A percentile compares a stretch with the other conserved stretches of the same genome.
Conservation (phyloP, 2,329 filamentous ascomycete species). For the Colletotrichum brevisporum region DNA sequence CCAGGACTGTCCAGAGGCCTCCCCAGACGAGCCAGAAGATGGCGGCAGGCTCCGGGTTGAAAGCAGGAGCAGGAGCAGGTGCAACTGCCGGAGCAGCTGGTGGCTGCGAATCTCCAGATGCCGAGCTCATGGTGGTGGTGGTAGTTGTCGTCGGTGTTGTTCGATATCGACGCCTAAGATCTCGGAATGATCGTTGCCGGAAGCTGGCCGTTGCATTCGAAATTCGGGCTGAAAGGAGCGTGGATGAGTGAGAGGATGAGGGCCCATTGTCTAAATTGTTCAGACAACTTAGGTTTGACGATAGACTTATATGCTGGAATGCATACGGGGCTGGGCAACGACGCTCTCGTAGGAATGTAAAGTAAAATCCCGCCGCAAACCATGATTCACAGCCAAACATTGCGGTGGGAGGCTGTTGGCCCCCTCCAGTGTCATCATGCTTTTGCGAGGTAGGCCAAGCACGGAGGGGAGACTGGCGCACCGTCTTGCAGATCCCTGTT, state of each 20-base stretch:
- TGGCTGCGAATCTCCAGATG: not conserved
- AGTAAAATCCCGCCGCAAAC: constrained; percentile 3
- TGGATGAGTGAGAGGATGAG: not conserved
- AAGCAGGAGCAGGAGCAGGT: constrained; percentile 10
- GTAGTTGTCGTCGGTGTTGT: not conserved
- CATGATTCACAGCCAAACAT: constrained; percentile 12
- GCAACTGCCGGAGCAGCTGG: not conserved
- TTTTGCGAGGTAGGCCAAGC: constrained; percentile 10
- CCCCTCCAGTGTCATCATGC: constrained; percentile 9
- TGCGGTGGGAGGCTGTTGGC: constrained; percentile 1
- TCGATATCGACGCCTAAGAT: not conserved
- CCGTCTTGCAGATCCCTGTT: constrained; percentile 31
- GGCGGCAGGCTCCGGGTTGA: constrained; percentile 52
- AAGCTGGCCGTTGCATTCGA: not conserved
- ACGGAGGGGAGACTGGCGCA: constrained; percentile 13
- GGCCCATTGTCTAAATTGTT: not conserved
- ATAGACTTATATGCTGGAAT: constrained; percentile 38
- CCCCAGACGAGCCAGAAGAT: constrained; percentile 58
- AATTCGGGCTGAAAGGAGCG: constrained; percentile 11
- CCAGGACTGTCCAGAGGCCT: constrained; percentile 55
- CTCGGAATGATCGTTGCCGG: not conserved
- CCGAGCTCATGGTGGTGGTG: constrained; percentile 14
- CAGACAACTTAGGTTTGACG: not conserved
- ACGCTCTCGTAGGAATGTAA: not conserved
- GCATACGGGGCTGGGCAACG: constrained; percentile 3